Conservation (phyloP, 192 early-diverging fungal genomes). For the Backusella westeae region DNA sequence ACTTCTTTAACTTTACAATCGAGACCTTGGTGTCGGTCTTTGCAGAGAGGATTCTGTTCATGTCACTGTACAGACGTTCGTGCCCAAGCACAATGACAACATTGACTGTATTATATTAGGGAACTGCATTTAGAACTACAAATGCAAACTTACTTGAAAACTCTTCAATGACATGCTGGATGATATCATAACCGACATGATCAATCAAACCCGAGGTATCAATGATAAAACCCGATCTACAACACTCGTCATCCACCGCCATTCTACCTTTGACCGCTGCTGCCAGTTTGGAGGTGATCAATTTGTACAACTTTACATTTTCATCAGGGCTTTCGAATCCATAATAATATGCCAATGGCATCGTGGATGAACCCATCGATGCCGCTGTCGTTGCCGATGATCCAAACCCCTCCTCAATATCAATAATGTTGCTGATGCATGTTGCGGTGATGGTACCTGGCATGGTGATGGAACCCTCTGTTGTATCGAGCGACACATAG, state of each 20-base stretch:
- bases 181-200: conserved; percentile 65
- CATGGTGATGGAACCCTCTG: conserved; percentile 82
- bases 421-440: conserved; percentile 72
- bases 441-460: conserved; percentile 85
- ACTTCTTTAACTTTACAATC: conserved; percentile 87
- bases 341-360: conserved; percentile 90
- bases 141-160: conserved; percentile 54
- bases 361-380: conserved; percentile 59
- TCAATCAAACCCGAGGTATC: conserved; percentile 87
- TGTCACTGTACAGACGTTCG: conserved; percentile 89
- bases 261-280: conserved; percentile 61
- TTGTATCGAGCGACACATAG: conserved; percentile 85
- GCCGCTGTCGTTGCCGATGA: conserved; percentile 66
- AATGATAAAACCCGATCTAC: conserved; percentile 77
- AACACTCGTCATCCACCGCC: conserved; percentile 57
- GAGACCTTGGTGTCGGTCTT: conserved; percentile 47
- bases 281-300: conserved; percentile 63
- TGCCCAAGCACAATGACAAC: conserved; percentile 90
- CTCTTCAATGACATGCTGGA: conserved; percentile 67
- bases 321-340: conserved; percentile 75
- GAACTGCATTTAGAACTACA: no score
- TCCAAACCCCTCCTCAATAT: conserved; percentile 81
- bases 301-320: conserved; percentile 79
- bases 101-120: conserved; percentile 48
- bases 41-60: conserved; percentile 48